A percentile compares a stretch with the other conserved stretches of the same genome.
These are phyloP conservation scores for Pythium brachiatum DNA, from an alignment of 352 stramenopile genomes.

Conservation along the genomic window DNA sequence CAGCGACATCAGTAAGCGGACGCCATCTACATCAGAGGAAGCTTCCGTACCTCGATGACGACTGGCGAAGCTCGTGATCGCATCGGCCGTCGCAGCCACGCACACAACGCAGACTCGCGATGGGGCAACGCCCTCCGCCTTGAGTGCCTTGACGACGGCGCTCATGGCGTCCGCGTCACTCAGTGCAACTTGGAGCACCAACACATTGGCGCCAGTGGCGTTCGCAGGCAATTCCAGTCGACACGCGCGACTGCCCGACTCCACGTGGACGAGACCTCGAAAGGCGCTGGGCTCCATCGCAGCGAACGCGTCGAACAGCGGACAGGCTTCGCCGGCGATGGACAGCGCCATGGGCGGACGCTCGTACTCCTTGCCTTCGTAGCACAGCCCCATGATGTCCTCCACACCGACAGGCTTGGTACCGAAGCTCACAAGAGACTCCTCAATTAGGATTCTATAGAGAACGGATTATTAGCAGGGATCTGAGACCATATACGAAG, in stretches of 20 bases:
- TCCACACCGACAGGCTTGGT: constrained; percentile 18
- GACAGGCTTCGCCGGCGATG: background rate
- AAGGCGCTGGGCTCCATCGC: constrained; percentile 21
- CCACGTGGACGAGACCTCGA: constrained; percentile 7
- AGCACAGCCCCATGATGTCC: constrained; percentile 9
- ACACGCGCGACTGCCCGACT: background rate
- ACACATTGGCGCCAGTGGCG: constrained; percentile 10
- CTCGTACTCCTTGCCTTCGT: constrained; percentile 24
- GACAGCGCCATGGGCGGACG: constrained; percentile 9
- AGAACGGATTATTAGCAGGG: background rate
- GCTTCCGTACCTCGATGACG: constrained; percentile 8
- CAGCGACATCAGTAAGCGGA: background rate
- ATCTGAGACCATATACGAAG: background rate
- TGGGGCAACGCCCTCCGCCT: constrained; percentile 2
- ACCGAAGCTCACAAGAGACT: constrained; percentile 20
- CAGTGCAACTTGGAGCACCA: constrained; percentile 14
- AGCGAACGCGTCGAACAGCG: constrained; percentile 14
- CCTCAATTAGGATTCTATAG: constrained; percentile 21
- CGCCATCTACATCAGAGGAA: too few relatives aligned
- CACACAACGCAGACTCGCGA: constrained; percentile 18
- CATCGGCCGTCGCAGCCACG: constrained; percentile 8
- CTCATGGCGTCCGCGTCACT: constrained; percentile 1
- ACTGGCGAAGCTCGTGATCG: constrained; percentile 17
- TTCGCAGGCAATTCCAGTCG: constrained; percentile 14
- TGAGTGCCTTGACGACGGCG: constrained; percentile 3